phyloP scores from a whole-genome alignment of 371 early-diverging fungal species.

The Globomyces sp. region DNA sequence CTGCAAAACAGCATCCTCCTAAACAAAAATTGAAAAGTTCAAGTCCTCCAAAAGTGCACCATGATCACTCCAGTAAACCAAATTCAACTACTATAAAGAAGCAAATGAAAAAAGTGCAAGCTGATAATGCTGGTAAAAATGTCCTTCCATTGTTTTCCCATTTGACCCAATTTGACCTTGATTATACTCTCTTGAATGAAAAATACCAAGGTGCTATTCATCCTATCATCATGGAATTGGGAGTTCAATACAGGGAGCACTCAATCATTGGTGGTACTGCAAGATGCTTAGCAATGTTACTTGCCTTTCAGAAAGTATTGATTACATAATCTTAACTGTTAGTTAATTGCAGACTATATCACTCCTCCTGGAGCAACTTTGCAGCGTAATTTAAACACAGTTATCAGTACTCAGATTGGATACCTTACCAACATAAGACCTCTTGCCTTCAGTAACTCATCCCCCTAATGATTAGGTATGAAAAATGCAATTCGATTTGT shows the following conservation, averaged over 20 bases:
- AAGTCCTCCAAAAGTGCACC: slow-evolving; percentile 35
- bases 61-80: slow-evolving; percentile 31
- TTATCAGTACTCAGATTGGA: slow-evolving; percentile 86
- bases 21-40: slow-evolving; percentile 28
- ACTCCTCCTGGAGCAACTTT: slow-evolving; percentile 84
- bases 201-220: slow-evolving; percentile 62
- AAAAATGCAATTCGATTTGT: slow-evolving; percentile 90
- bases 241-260: slow-evolving; percentile 80
- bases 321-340: slow-evolving; percentile 6
- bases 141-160: slow-evolving; percentile 49
- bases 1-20: slow-evolving; percentile 26
- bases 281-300: slow-evolving; percentile 80
- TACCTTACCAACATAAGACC: slow-evolving; percentile 79
- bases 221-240: slow-evolving; percentile 82
- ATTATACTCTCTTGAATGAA: slow-evolving; percentile 28
- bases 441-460: slow-evolving; percentile 68
- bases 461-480: slow-evolving; percentile 52
- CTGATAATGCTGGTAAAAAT: neutral
- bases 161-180: slow-evolving; percentile 42
- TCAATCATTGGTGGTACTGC: slow-evolving; percentile 91
- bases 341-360: slow-evolving; percentile 89
- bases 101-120: slow-evolving; percentile 20
- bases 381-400: slow-evolving; percentile 76
- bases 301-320: slow-evolving; percentile 74
- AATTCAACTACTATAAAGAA: slow-evolving; percentile 4